Conservation (phyloP, 1,284 basidiomycete genomes). For the Fomes fomentarius region DNA sequence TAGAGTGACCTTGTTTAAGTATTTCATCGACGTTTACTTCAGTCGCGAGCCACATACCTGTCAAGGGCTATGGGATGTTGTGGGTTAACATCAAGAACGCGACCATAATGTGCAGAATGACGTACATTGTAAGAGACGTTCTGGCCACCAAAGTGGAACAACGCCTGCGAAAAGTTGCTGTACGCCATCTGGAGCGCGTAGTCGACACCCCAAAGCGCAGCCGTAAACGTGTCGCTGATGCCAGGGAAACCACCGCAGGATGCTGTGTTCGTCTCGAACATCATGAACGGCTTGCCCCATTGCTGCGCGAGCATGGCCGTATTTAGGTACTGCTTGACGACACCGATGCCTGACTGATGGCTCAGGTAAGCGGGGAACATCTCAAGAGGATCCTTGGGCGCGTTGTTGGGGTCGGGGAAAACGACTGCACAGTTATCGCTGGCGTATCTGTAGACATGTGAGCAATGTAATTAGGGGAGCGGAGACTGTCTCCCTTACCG, state of each 20-base stretch:
- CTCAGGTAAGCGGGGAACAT: conserved; percentile 58
- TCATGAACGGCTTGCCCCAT: conserved; percentile 47
- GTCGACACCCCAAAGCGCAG: conserved; percentile 46
- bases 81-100: neutral
- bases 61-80: conserved; percentile 36
- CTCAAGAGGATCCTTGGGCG: conserved; percentile 45
- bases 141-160: conserved; percentile 69
- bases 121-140: conserved; percentile 66
- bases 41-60: conserved; percentile 19
- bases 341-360: conserved; percentile 49
- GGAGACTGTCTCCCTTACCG: no score
- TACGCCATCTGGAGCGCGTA: conserved; percentile 45
- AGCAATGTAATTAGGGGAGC: no score
- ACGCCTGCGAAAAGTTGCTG: conserved; percentile 55
- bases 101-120: conserved; percentile 4
- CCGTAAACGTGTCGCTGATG: conserved; percentile 60
- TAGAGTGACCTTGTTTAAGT: conserved; percentile 19
- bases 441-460: conserved; percentile 43
- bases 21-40: neutral
- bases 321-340: conserved; percentile 54
- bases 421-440: conserved; percentile 36
- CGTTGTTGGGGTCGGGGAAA: conserved; percentile 29
- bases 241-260: conserved; percentile 81
- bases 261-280: conserved; percentile 82
- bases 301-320: conserved; percentile 46